Evolutionary conservation across 768 basidiomycete species (phyloP), one percentile per base, ranked within the genome.

Genomic region (Phylloporus sp.): DNA sequence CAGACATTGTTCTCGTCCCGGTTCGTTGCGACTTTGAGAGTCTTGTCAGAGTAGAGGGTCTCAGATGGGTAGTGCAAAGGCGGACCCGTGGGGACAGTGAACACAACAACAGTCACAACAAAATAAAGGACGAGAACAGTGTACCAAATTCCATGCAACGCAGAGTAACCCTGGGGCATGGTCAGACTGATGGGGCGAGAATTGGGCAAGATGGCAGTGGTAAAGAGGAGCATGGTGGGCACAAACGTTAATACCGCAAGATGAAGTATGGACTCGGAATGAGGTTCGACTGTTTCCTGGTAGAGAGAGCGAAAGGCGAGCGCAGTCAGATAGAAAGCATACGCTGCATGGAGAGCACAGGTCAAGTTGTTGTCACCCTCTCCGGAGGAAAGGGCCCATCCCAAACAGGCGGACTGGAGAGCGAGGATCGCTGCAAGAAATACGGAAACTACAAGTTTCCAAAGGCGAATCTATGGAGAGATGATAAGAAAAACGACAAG

Each of bases 41-140:
- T 80, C 68, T 90, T 91, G 44, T 84, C 77, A 0, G 86, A 81
- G 64, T 93, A 94, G 31, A 95, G 84, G 11, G 70, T 70, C 50
- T 84, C 78, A n/a, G 83, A 73, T 1, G 88, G 86, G 61, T 81
- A 90, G 62, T 91, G 80, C 6, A 95, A 72, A 9, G 75, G 70
- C 0, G 94, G 94, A 0, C 92, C 92, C 32, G 78, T 73, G 3
- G 86, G 87, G 2, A 84, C 85, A 6, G 70, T 73, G 46, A 73
- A 63, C 16, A 72, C 66, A n/a, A 85, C 43, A 31, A 72, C 50
- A 49, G 72, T 72, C 2, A 76, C 70, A 16, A 80, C 32, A 23
- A 69, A 63, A 58, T 85, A 86, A 18, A 86, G 62, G 6, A 59
- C 72, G 15, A 86, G 61, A 9, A 76, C 70, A 3, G 75, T 65